These are phyloP conservation scores for Trebouxia sp. DNA, from an alignment of 139 green algal genomes.

Conservation along the genomic window DNA sequence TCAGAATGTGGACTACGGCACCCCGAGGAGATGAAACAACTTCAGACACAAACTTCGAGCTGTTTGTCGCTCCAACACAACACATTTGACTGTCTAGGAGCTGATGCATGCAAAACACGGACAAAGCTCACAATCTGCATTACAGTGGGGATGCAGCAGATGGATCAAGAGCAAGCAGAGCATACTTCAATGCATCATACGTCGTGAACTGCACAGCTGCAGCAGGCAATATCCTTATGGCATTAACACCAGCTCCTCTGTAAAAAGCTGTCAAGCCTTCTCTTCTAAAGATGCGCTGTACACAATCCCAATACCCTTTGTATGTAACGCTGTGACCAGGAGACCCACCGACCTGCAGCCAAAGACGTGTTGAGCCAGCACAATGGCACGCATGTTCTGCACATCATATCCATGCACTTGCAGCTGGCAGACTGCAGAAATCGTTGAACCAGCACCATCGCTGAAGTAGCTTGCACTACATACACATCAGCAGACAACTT, in stretches of 20 bases:
- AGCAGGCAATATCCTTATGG: slow-evolving; percentile 53
- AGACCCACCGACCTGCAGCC: slow-evolving; percentile 22
- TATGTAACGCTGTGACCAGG: not conserved
- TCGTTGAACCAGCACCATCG: not conserved
- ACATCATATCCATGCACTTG: not conserved
- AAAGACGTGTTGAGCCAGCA: not conserved
- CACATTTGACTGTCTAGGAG: too few relatives aligned
- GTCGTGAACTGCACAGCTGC: slow-evolving; percentile 54
- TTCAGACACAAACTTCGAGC: too few relatives aligned
- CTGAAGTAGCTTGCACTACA: not conserved
- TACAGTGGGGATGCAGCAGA: slow-evolving; percentile 4
- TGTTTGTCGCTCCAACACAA: too few relatives aligned
- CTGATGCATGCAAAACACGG: too few relatives aligned
- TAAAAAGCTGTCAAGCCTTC: slow-evolving; percentile 50
- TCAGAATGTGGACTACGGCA: too few relatives aligned
- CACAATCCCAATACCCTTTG: slow-evolving; percentile 47
- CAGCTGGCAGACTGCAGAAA: not conserved
- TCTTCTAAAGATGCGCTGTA: slow-evolving; percentile 39
- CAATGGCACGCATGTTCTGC: not conserved
- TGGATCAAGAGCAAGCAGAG: slow-evolving; percentile 10
- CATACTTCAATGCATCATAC: slow-evolving; percentile 14
- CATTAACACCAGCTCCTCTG: slow-evolving; percentile 53
- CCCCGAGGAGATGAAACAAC: too few relatives aligned
- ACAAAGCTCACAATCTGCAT: too few relatives aligned
- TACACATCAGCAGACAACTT: not conserved